phyloP scores from a whole-genome alignment of 2,329 filamentous ascomycete species.

The Plectosphaerella cucumerina region DNA sequence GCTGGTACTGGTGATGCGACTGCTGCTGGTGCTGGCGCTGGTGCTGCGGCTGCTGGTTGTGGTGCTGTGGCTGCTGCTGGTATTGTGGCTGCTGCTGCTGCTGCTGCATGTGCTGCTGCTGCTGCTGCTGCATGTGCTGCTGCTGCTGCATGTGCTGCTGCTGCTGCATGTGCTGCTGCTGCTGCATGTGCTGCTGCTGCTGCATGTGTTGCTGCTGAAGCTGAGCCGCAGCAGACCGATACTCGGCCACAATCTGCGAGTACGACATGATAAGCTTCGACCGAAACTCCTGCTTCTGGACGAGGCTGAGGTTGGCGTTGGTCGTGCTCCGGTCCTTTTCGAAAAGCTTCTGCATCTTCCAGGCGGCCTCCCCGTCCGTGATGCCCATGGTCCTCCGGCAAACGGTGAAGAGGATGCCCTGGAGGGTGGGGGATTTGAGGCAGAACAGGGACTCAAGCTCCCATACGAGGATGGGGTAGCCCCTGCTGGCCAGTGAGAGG shows the following conservation, averaged over 20 bases:
- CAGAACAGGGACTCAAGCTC: constrained; percentile 18
- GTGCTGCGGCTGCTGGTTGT: not conserved
- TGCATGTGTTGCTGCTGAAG: not conserved
- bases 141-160: not conserved
- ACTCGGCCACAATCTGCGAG: not conserved
- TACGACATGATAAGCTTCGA: not conserved
- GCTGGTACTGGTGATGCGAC: not conserved
- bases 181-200: not conserved
- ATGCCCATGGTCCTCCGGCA: constrained; percentile 21
- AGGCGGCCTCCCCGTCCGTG: constrained; percentile 11
- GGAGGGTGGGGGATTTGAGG: constrained; percentile 20
- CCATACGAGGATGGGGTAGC: constrained; percentile 21
- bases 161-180: not conserved
- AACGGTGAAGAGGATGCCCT: constrained; percentile 22
- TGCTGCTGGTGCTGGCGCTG: not conserved
- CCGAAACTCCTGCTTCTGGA: not conserved
- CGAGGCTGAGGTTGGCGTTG: not conserved
- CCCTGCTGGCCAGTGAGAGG: constrained; percentile 9
- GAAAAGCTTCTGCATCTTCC: constrained; percentile 18
- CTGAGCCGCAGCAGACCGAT: not conserved
- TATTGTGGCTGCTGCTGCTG: not conserved
- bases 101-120: too few species aligned
- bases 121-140: too few species aligned
- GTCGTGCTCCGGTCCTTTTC: constrained; percentile 13
- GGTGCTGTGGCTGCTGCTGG: not conserved